phyloP scores from a whole-genome alignment of 352 stramenopile species.

The Phytopythium delawarense region DNA sequence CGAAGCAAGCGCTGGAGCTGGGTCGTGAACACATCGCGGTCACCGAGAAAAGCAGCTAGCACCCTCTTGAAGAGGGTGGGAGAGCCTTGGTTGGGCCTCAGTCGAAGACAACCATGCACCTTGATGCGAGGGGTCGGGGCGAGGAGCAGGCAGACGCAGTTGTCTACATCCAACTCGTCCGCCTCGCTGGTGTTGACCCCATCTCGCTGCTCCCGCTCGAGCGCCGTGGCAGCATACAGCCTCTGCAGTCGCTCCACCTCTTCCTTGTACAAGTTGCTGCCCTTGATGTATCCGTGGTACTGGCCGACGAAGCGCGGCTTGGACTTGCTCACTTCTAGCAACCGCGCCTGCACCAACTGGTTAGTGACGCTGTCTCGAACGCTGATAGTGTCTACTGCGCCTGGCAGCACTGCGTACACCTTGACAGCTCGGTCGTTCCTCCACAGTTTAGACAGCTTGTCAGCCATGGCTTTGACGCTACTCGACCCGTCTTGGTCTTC shows the following conservation, averaged over 20 bases:
- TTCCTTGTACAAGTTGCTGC: constrained; percentile 18
- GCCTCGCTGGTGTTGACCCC: neutral
- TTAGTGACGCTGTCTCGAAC: constrained; percentile 37
- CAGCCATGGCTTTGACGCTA: constrained; percentile 8
- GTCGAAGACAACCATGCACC: constrained; percentile 29
- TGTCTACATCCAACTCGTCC: constrained; percentile 24
- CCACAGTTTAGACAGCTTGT: constrained; percentile 33
- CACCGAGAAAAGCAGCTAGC: constrained; percentile 11
- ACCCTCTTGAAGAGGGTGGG: constrained; percentile 31
- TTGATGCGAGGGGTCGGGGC: constrained; percentile 36
- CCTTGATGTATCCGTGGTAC: constrained; percentile 51
- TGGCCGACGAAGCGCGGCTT: constrained; percentile 53
- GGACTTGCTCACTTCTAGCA: constrained; percentile 25
- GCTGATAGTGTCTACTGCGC: constrained; percentile 21
- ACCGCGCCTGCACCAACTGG: constrained; percentile 26
- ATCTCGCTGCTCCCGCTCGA: neutral
- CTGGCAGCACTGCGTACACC: constrained; percentile 44
- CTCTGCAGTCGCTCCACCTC: constrained; percentile 30
- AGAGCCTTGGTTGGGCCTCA: constrained; percentile 21
- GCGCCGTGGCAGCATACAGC: constrained; percentile 18
- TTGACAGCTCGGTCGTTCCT: constrained; percentile 40
- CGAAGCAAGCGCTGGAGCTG: constrained; percentile 42
- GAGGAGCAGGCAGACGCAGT: constrained; percentile 45
- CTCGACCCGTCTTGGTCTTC: neutral
- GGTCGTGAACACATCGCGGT: constrained; percentile 8